phyloP scores from a whole-genome alignment of 139 green algal genomes.

The Micromonas pusilla region DNA sequence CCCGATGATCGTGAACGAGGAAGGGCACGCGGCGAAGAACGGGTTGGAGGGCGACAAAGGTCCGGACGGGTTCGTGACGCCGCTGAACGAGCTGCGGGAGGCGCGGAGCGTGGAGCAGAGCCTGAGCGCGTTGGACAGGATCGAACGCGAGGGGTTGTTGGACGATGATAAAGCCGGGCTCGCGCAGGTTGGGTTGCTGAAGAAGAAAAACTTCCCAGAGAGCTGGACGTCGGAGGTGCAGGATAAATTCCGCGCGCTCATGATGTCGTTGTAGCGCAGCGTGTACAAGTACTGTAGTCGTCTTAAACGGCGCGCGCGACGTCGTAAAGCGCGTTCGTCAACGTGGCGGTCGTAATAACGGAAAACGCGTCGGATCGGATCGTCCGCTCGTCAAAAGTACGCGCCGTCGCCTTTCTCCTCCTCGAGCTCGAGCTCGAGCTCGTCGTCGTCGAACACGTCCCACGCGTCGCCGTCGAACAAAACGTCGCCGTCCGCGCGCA shows the following conservation, averaged over 20 bases:
- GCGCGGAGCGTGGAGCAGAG: neutral
- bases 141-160: neutral
- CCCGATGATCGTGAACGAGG: neutral
- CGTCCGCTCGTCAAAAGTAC: neutral
- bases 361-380: too few relatives aligned
- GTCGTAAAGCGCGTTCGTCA: neutral
- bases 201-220: neutral
- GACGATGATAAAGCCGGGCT: neutral
- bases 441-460: too few relatives aligned
- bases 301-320: neutral
- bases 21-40: constrained; percentile 2
- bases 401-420: neutral
- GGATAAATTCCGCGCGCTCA: neutral
- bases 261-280: neutral
- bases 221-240: neutral
- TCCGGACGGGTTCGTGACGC: neutral
- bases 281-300: too few relatives aligned
- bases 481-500: neutral
- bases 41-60: constrained; percentile 2
- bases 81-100: neutral
- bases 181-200: neutral
- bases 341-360: too few relatives aligned
- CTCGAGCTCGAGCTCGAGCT: neutral
- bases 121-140: neutral
- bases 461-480: too few relatives aligned